Evolutionary conservation across 2,329 filamentous ascomycete genomes (phyloP), one percentile per base, ranked within the genome.

Genomic region (Epichloe gansuensis): DNA sequence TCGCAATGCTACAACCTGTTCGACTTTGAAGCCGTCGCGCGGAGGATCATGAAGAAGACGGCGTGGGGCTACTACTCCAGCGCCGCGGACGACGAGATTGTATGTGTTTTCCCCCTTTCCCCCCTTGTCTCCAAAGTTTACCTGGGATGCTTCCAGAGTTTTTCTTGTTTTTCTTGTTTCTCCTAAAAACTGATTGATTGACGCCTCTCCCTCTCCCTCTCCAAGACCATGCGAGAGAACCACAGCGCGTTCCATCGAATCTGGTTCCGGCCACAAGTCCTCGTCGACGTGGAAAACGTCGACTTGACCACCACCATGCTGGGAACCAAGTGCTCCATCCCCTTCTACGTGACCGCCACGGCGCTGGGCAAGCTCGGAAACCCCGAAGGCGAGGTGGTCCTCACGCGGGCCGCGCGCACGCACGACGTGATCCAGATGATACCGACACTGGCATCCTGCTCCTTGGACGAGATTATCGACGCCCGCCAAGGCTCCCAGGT

Each of bases 361-460:
- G 93, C 93, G 0, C 80, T 98, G 7, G 93, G 93, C 60, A 97
- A 97, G 71, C 82, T 98, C 4, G 93, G 93, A 54, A 80, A 98
- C 66, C 86, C 86, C 0, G 93, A 97, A 68, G 93, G 93, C 61
- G 93, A 98, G 69, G 90, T 96, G 5, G 76, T 95, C 9, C 78
- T 98, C 54, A 97, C 93, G 0, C 80, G 83, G 53, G 90, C 89
- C 15, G 85, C 93, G 2, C 77, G 79, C 65, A 88, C 86, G 64
- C 91, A 97, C 75, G 82, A 91, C 64, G 85, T 97, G 50, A 81
- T 97, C 56, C 93, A 98, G 71, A 98, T 98, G 93, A 97, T 98
- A 56, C 93, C 93, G 2, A 98, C 93, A 3, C 77, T 98, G 6
- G 93, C 93, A 2, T 96, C 90, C 2, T 97, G 93, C 74, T 93